Conservation (phyloP, 371 early-diverging fungal genomes). For the Mortierella polycephala region DNA sequence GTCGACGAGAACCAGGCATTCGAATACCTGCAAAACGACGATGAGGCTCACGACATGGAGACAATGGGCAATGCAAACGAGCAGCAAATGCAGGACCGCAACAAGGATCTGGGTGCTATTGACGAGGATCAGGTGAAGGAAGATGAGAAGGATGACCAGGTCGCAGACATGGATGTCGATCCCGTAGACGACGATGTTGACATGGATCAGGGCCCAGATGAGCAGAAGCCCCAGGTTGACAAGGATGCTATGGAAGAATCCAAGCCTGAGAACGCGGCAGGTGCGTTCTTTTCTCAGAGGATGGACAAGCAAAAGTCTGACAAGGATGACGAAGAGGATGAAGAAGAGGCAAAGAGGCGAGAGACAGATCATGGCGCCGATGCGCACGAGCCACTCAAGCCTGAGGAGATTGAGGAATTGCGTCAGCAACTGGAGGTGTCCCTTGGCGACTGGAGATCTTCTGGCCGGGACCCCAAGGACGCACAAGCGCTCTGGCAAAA, state of each 20-base stretch:
- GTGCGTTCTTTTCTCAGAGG: conserved; percentile 47
- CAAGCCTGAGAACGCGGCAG: conserved; percentile 48
- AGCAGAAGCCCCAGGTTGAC: conserved; percentile 53
- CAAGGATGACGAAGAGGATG: conserved; percentile 47
- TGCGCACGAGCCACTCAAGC: conserved; percentile 68
- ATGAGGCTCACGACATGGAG: conserved; percentile 79
- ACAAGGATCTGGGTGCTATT: conserved; percentile 62
- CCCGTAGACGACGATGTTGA: conserved; percentile 59
- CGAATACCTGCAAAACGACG: conserved; percentile 83
- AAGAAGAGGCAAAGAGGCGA: conserved; percentile 36
- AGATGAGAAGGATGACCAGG: conserved; percentile 60
- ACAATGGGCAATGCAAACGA: conserved; percentile 80
- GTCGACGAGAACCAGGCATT: conserved; percentile 71
- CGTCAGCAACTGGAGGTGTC: conserved; percentile 69
- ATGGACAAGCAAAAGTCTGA: conserved; percentile 53
- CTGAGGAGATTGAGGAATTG: conserved; percentile 69
- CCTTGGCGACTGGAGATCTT: conserved; percentile 67
- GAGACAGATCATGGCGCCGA: conserved; percentile 38
- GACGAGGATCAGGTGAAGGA: conserved; percentile 64
- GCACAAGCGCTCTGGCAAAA: conserved; percentile 89
- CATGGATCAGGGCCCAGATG: conserved; percentile 56
- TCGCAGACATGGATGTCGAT: conserved; percentile 70
- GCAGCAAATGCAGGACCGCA: conserved; percentile 76
- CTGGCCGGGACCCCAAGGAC: conserved; percentile 66
- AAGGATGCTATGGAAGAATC: conserved; percentile 49